These are phyloP conservation scores for Stylonectria norvegica DNA, from an alignment of 2,329 filamentous ascomycete genomes.

Conservation along the genomic window DNA sequence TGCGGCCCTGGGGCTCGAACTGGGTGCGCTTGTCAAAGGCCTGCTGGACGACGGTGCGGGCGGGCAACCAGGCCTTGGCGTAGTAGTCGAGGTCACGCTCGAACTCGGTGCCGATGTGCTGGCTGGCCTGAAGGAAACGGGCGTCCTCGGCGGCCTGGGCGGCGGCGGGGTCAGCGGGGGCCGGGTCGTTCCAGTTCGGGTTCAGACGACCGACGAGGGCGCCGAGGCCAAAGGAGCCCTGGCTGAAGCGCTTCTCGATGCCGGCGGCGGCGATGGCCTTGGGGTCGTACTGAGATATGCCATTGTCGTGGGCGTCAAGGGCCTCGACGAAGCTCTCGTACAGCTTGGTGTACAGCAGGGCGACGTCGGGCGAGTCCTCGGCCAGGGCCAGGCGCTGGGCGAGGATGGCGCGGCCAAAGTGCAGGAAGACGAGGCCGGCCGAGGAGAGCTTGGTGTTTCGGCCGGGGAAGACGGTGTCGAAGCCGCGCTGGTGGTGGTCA, in stretches of 20 bases:
- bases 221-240: slow-evolving; percentile 79
- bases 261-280: slow-evolving; percentile 65
- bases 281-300: slow-evolving; percentile 78
- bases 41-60: slow-evolving; percentile 70
- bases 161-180: slow-evolving; percentile 45
- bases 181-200: slow-evolving; percentile 71
- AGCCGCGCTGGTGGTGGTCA: slow-evolving; percentile 96
- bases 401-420: slow-evolving; percentile 86
- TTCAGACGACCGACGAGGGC: slow-evolving; percentile 80
- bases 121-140: slow-evolving; percentile 73
- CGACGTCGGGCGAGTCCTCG: slow-evolving; percentile 63
- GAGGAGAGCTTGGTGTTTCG: slow-evolving; percentile 87
- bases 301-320: slow-evolving; percentile 96
- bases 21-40: slow-evolving; percentile 69
- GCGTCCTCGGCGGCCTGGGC: slow-evolving; percentile 75
- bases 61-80: slow-evolving; percentile 77
- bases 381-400: slow-evolving; percentile 51
- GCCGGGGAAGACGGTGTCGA: slow-evolving; percentile 78
- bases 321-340: slow-evolving; percentile 95
- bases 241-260: slow-evolving; percentile 76
- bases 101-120: slow-evolving; percentile 87
- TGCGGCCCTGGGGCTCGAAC: slow-evolving; percentile 69
- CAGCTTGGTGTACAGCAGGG: slow-evolving; percentile 78
- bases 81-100: slow-evolving; percentile 75
- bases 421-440: slow-evolving; percentile 90